Evolutionary conservation across 495 filamentous ascomycete species (phyloP).

Genomic region (Xanthoparmelia taractica): DNA sequence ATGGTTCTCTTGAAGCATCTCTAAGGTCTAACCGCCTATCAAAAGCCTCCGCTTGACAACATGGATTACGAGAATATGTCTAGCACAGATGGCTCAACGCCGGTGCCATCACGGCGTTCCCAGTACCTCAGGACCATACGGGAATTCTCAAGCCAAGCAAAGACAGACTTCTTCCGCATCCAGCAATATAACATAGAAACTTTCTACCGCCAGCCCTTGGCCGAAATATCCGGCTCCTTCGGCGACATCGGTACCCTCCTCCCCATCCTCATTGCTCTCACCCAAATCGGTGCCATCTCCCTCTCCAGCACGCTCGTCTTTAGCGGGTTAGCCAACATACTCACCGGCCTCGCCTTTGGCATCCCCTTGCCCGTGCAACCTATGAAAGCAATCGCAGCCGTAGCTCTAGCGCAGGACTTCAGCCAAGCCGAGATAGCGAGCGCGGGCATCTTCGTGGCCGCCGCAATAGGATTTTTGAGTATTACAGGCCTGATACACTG

Average conservation of each 20-base stretch:
- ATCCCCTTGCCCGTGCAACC: slow-evolving; percentile 82
- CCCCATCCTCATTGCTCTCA: slow-evolving; percentile 77
- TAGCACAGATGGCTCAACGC: background rate
- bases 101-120: slow-evolving; percentile 1
- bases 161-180: slow-evolving; percentile 11
- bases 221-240: slow-evolving; percentile 82
- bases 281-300: slow-evolving; percentile 64
- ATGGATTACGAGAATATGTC: background rate
- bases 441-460: slow-evolving; percentile 68
- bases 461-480: slow-evolving; percentile 65
- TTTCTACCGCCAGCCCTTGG: slow-evolving; percentile 51
- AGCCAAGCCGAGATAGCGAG: slow-evolving; percentile 58
- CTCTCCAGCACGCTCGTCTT: slow-evolving; percentile 81
- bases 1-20: background rate
- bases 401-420: slow-evolving; percentile 64
- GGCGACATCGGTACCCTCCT: slow-evolving; percentile 89
- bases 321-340: slow-evolving; percentile 75
- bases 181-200: slow-evolving; percentile 40
- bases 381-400: slow-evolving; percentile 87
- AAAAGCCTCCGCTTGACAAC: background rate
- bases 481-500: slow-evolving; percentile 64
- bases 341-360: slow-evolving; percentile 74
- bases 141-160: background rate
- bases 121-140: slow-evolving; percentile 2
- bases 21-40: background rate